Percentiles rank a stretch among this genome's conserved stretches.
phyloP scores from a whole-genome alignment of 768 basidiomycete species.

The Auricularia cornea region DNA sequence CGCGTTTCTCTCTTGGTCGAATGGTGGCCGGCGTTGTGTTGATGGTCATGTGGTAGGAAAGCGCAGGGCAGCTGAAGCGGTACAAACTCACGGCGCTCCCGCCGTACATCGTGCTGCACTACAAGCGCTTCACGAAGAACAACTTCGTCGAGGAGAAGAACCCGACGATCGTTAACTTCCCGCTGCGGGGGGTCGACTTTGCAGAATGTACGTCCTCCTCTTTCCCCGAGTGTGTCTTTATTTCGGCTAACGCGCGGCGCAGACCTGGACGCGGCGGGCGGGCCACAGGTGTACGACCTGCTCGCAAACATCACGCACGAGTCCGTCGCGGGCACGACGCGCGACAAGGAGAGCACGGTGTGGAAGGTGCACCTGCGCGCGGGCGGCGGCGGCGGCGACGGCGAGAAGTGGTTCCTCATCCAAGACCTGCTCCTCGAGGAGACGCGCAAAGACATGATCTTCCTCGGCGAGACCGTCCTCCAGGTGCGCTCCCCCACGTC shows the following conservation, averaged over 20 bases:
- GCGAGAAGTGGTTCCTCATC: conserved; percentile 92
- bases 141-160: conserved; percentile 97
- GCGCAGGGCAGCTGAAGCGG: conserved; percentile 70
- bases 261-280: conserved; percentile 75
- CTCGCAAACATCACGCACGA: conserved; percentile 94
- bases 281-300: conserved; percentile 79
- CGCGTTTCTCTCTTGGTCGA: conserved; percentile 2
- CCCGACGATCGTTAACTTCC: conserved; percentile 97
- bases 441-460: conserved; percentile 96
- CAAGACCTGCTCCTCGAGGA: conserved; percentile 96
- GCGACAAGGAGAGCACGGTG: conserved; percentile 82
- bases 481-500: conserved; percentile 49
- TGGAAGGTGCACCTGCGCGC: conserved; percentile 88
- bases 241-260: conserved; percentile 4
- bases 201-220: conserved; percentile 63
- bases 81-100: conserved; percentile 88
- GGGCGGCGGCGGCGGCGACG: conserved; percentile 65
- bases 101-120: conserved; percentile 87
- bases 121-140: conserved; percentile 96
- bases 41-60: conserved; percentile 69
- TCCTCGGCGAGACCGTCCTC: conserved; percentile 90
- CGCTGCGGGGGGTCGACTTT: conserved; percentile 87
- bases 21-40: background rate
- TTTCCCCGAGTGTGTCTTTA: conserved; percentile 12
- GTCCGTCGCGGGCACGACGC: conserved; percentile 90